Evolutionary conservation across 1,139 yeast species (phyloP).

Genomic region (Taphrina confusa): DNA sequence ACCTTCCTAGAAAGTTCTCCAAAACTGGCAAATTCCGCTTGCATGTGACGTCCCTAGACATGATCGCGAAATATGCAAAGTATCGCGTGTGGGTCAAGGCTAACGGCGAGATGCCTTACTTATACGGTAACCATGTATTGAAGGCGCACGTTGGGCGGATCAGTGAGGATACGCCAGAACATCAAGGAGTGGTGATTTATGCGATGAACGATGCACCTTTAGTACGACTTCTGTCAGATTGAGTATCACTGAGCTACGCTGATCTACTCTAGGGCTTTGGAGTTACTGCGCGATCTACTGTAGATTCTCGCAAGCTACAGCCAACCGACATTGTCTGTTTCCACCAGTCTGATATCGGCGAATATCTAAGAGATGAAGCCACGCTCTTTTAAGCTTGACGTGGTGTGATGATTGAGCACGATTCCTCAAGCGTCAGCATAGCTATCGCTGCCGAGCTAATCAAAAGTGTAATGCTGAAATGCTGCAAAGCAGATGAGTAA

Average conservation of each 20-base stretch:
- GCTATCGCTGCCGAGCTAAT: no score
- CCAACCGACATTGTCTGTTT: conserved; percentile 94
- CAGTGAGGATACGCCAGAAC: conserved; percentile 97
- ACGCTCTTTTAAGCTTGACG: conserved; percentile 60
- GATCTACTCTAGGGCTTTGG: conserved; percentile 70
- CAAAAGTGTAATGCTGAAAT: no score
- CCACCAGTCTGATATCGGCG: conserved; percentile 98
- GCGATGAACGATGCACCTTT: conserved; percentile 91
- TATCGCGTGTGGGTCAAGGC: conserved; percentile 94
- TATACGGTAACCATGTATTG: conserved; percentile 92
- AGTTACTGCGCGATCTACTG: conserved; percentile 88
- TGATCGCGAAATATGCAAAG: conserved; percentile 83
- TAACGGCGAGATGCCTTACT: conserved; percentile 97
- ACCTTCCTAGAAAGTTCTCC: conserved; percentile 93
- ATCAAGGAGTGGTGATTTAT: conserved; percentile 88
- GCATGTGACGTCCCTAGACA: conserved; percentile 86
- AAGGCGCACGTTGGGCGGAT: conserved; percentile 96
- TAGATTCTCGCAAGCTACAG: conserved; percentile 80
- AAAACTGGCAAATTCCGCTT: conserved; percentile 95
- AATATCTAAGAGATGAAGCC: conserved; percentile 96
- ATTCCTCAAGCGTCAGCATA: no score
- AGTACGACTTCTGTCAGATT: conserved; percentile 38
- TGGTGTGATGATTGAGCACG: no score
- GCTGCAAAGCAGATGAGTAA: no score
- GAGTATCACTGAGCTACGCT: no score